phyloP scores from a whole-genome alignment of 148 eudicot species.

The Fallopia convolvulus region DNA sequence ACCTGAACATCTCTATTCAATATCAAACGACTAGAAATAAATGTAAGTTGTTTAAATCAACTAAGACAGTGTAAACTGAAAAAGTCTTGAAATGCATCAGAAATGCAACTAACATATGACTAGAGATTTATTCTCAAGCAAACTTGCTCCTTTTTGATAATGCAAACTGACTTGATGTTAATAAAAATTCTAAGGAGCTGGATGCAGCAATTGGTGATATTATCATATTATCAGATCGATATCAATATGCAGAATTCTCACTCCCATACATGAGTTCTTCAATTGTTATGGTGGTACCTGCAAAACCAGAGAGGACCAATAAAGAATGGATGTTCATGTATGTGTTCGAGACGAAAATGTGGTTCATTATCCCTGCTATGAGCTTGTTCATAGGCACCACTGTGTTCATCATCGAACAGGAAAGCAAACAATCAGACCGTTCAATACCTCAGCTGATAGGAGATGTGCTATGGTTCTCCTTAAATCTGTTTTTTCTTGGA shows the following conservation, averaged over 20 bases:
- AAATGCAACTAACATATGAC: no score
- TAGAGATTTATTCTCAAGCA: no score
- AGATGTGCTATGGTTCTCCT: conserved; percentile 7
- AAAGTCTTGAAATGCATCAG: no score
- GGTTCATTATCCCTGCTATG: conserved; percentile 9
- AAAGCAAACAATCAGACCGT: not conserved
- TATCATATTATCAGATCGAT: conserved; percentile 1
- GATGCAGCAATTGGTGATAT: not conserved
- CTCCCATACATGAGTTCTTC: conserved; percentile 1
- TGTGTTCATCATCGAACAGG: not conserved
- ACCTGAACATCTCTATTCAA: not conserved
- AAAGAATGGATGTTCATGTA: conserved; percentile 12
- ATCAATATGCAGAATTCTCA: not conserved
- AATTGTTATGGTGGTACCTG: conserved; percentile 10
- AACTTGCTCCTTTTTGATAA: not conserved
- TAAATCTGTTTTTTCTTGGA: conserved; percentile 2
- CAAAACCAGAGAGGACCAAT: conserved; percentile 5
- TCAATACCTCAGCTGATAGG: conserved; percentile 3
- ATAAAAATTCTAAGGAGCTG: not conserved
- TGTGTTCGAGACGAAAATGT: conserved; percentile 10
- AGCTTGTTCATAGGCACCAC: conserved; percentile 6
- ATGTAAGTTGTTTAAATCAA: no score
- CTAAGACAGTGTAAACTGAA: not conserved
- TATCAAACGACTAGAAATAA: no score
- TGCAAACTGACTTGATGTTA: not conserved